Evolutionary conservation across 2,329 filamentous ascomycete species (phyloP).

Genomic region (Metarhizium rileyi): DNA sequence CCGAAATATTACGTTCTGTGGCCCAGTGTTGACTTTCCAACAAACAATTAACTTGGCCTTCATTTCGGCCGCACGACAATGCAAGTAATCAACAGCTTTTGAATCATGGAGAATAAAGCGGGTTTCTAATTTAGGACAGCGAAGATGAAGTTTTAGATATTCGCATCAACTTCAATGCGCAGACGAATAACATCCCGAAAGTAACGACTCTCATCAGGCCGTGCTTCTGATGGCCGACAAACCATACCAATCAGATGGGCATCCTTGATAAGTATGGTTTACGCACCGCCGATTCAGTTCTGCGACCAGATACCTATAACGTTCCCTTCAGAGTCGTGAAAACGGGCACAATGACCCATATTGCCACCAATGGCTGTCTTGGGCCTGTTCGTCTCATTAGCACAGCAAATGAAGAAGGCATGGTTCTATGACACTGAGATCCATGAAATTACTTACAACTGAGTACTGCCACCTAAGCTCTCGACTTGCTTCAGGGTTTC

Average conservation of each 20-base stretch:
- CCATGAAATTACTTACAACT: constrained; percentile 20
- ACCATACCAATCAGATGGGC: too few species aligned
- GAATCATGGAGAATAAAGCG: background rate
- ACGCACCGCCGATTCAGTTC: constrained; percentile 11
- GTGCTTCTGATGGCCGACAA: too few species aligned
- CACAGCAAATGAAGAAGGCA: background rate
- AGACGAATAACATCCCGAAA: too few species aligned
- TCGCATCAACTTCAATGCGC: too few species aligned
- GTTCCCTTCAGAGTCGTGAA: constrained; percentile 30
- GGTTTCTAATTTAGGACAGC: too few species aligned
- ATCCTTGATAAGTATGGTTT: background rate
- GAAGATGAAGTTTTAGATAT: too few species aligned
- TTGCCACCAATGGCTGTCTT: constrained; percentile 25
- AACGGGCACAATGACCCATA: constrained; percentile 26
- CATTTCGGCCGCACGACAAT: too few species aligned
- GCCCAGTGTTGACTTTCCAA: too few species aligned
- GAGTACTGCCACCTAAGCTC: constrained; percentile 22
- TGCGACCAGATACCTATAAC: constrained; percentile 25
- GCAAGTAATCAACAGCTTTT: too few species aligned
- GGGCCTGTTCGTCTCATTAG: constrained; percentile 15
- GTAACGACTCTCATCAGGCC: too few species aligned
- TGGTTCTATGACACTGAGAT: background rate
- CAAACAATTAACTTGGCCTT: too few species aligned
- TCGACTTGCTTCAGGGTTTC: constrained; percentile 20
- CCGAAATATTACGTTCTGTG: too few species aligned